These are phyloP conservation scores for Elongisporangium anandrum DNA, from an alignment of 352 stramenopile species.

Conservation along the genomic window DNA sequence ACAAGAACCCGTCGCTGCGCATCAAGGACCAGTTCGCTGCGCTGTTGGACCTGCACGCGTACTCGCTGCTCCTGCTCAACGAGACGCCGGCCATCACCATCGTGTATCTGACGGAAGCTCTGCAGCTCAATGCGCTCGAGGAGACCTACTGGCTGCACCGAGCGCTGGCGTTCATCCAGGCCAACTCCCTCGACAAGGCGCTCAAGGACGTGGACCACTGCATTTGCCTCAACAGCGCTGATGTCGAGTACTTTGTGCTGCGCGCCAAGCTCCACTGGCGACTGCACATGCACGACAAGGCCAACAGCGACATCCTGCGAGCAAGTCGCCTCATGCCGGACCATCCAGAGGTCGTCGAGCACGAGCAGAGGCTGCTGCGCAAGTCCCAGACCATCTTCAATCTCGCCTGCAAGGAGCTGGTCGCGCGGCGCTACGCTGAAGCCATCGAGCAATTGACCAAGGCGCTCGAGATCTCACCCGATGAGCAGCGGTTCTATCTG, in stretches of 20 bases:
- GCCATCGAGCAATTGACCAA: conserved; percentile 65
- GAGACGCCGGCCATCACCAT: conserved; percentile 54
- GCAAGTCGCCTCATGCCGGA: conserved; percentile 49
- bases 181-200: conserved; percentile 60
- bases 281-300: conserved; percentile 73
- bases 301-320: conserved; percentile 55
- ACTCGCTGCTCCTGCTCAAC: conserved; percentile 53
- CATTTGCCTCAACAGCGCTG: conserved; percentile 62
- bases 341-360: conserved; percentile 68
- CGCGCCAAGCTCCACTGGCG: conserved; percentile 78
- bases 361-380: conserved; percentile 58
- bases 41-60: conserved; percentile 68
- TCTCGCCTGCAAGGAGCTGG: conserved; percentile 44
- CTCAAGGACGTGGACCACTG: conserved; percentile 78
- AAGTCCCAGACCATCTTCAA: conserved; percentile 76
- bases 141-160: conserved; percentile 78
- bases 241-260: conserved; percentile 83
- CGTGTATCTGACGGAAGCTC: conserved; percentile 69
- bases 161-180: conserved; percentile 61
- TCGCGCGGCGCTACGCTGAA: conserved; percentile 42
- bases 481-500: conserved; percentile 67
- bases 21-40: conserved; percentile 74
- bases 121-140: conserved; percentile 63
- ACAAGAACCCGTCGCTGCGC: conserved; percentile 48
- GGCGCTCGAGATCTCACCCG: conserved; percentile 59